Evolutionary conservation across 1,139 yeast genomes (phyloP), one percentile per base, ranked within the genome.

Genomic region (Geotrichum australiense): DNA sequence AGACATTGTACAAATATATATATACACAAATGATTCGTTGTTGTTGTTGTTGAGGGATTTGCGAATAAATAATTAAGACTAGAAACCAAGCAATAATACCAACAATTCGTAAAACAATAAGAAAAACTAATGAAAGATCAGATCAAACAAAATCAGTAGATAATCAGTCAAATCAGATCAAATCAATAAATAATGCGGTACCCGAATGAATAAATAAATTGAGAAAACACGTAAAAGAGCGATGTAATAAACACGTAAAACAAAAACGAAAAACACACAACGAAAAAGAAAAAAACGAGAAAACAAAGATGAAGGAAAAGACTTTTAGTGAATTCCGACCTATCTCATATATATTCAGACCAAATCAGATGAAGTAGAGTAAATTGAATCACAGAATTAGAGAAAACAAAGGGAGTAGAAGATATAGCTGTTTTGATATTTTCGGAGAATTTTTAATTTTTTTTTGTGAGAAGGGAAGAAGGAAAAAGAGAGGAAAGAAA

Each of bases 1-100:
- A 19, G 42, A 33, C 42, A 39, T 39, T 12, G 29, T 26, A 31
- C 24, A 14, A 26, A 26, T 26, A 16, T 26, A n/a, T 26, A 26
- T 26, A 5, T 26, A 26, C 30, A 26, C 15, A 6, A 7, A n/a
- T 7, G 30, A 7, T 26, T 12, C 7, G 14, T n/a, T 26, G 14
- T 7, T 7, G 14, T 7, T 7, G 30, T 16, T 8, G 29, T 26
- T 14, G 29, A 14, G 11, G 23, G 12, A 18, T 29, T 8, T 14
- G 20, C 19, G 12, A 21, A 21, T 5, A 33, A 21, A 14, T 35
- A 18, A 24, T 25, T 16, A 14, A 22, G 27, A 32, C 5, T 6
- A 19, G 22, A 30, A 18, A 30, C n/a, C n/a, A 10, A 30, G 34
- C 6, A 11, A 26, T 7, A 34, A 12, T 22, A 34, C 19, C 26